phyloP scores from a whole-genome alignment of 139 green algal genomes.

The Gonium pectorale region DNA sequence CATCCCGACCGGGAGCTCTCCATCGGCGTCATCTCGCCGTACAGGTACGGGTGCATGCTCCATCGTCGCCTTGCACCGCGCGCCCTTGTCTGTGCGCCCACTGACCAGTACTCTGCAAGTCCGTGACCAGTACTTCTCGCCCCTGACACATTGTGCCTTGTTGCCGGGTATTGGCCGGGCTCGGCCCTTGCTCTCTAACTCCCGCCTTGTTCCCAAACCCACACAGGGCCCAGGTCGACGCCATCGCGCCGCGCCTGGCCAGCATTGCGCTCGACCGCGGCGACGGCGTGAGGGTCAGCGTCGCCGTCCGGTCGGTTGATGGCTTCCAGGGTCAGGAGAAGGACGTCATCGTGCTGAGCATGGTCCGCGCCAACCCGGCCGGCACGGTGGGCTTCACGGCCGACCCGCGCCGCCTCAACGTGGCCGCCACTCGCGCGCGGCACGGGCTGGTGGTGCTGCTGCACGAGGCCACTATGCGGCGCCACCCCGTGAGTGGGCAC shows the following conservation, averaged over 20 bases:
- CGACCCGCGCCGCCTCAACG: slow-evolving; percentile 87
- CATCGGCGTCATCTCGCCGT: slow-evolving; percentile 33
- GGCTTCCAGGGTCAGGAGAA: slow-evolving; percentile 33
- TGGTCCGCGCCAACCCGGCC: slow-evolving; percentile 56
- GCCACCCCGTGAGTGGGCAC: not conserved
- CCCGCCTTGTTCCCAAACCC: not conserved
- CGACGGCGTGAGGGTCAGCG: not conserved
- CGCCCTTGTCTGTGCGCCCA: no score
- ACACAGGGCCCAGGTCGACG: slow-evolving; percentile 16
- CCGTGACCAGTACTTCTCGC: no score
- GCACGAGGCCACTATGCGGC: not conserved
- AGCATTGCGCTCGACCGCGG: not conserved
- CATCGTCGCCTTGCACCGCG: no score
- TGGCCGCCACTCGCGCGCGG: slow-evolving; percentile 83
- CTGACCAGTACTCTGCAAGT: no score
- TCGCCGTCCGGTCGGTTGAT: not conserved
- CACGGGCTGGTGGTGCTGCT: slow-evolving; percentile 80
- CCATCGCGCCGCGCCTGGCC: not conserved
- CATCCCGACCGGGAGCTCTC: not conserved
- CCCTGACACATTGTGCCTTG: no score
- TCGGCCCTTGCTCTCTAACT: not conserved
- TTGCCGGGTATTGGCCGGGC: no score
- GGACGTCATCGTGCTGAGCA: slow-evolving; percentile 9
- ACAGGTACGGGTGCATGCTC: not conserved
- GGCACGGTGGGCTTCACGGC: slow-evolving; percentile 83